Conservation (phyloP, 2,329 filamentous ascomycete genomes). For the Sporothrix euskadiensis region DNA sequence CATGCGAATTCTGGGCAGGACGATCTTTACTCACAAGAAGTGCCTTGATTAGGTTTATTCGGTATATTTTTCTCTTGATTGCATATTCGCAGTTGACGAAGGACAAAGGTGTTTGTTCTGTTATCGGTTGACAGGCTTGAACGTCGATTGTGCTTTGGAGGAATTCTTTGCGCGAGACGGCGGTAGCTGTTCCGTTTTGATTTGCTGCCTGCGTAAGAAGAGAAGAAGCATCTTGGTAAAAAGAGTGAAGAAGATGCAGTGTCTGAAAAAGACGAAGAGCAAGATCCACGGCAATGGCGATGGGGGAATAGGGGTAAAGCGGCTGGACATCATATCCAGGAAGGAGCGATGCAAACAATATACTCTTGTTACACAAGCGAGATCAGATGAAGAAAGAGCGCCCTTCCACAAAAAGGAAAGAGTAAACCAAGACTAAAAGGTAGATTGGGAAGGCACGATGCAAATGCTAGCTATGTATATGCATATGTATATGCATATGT, state of each 20-base stretch:
- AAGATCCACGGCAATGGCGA: background rate
- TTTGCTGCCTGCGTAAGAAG: background rate
- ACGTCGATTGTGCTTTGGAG: background rate
- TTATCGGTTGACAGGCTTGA: background rate
- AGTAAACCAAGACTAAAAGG: background rate
- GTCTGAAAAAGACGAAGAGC: background rate
- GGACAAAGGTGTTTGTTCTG: background rate
- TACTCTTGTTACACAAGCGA: background rate
- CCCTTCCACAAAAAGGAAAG: background rate
- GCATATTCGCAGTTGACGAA: too few relatives aligned
- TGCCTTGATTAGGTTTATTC: too few relatives aligned
- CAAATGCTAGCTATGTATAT: background rate
- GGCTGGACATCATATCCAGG: background rate
- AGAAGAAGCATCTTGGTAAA: too few relatives aligned
- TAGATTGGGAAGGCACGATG: background rate
- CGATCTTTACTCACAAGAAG: background rate
- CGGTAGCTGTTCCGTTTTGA: background rate
- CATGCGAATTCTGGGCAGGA: background rate
- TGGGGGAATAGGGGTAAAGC: background rate
- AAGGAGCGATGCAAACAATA: slow-evolving; percentile 1
- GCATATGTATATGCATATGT: background rate
- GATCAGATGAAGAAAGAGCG: background rate
- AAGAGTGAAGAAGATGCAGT: background rate
- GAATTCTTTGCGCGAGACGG: background rate
- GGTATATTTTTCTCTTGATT: too few relatives aligned